A percentile compares a stretch with the other conserved stretches of the same genome.
phyloP scores from a whole-genome alignment of 1,284 basidiomycete genomes.

The Malassezia cuniculi region DNA sequence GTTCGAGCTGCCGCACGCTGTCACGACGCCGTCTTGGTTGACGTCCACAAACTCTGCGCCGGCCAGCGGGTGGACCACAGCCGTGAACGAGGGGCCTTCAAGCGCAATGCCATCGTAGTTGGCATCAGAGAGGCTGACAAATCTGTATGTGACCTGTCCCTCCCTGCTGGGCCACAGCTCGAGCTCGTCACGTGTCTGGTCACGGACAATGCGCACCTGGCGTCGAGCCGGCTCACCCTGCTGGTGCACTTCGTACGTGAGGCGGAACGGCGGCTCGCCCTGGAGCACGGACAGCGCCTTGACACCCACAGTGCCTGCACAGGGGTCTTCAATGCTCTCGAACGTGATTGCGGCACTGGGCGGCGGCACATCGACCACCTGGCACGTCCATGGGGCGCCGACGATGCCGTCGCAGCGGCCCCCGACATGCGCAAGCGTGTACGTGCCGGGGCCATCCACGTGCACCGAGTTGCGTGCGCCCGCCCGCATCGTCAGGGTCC shows the following conservation, averaged over 20 bases:
- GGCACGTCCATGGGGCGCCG: conserved; percentile 33
- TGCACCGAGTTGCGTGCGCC: conserved; percentile 9
- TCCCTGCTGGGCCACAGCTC: conserved; percentile 73
- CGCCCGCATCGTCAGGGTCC: conserved; percentile 16
- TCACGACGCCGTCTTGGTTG: conserved; percentile 20
- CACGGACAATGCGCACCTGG: conserved; percentile 52
- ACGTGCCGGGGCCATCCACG: conserved; percentile 59
- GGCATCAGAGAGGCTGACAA: conserved; percentile 65
- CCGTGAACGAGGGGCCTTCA: conserved; percentile 35
- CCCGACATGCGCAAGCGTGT: conserved; percentile 59
- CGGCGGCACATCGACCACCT: conserved; percentile 49
- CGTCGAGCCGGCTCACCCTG: conserved; percentile 43
- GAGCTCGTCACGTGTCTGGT: conserved; percentile 65
- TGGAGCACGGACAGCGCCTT: conserved; percentile 72
- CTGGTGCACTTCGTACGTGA: conserved; percentile 59
- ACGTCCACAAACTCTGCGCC: conserved; percentile 29
- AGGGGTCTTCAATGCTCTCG: conserved; percentile 68
- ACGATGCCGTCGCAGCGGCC: conserved; percentile 54
- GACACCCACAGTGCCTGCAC: conserved; percentile 84
- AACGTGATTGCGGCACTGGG: conserved; percentile 74
- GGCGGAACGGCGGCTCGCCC: conserved; percentile 84
- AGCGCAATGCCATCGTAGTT: conserved; percentile 60
- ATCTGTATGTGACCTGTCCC: conserved; percentile 77
- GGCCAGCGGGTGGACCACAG: conserved; percentile 39
- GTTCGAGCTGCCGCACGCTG: conserved; percentile 36